Evolutionary conservation across 2,329 filamentous ascomycete genomes (phyloP), one percentile per base, ranked within the genome.

Genomic region (Pseudocercospora fuligena): DNA sequence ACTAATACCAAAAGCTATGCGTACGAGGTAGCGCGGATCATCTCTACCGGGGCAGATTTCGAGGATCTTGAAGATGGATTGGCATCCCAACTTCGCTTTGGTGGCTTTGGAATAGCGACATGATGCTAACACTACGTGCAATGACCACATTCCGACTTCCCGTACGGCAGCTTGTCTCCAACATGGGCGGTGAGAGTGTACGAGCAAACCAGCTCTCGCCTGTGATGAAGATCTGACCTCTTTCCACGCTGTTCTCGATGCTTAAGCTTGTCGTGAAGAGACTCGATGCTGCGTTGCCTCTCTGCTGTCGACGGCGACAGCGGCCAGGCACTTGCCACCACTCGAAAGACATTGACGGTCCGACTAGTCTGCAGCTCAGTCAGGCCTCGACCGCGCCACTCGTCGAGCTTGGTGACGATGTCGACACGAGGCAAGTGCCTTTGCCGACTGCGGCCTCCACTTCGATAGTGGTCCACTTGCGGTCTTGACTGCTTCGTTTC

Each of bases 1-100:
- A 54, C 79, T 80, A 72, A 90, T 89, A 0, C 88, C 88, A 73
- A 89, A 90, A 0, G 87, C 88, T 3, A 90, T 77, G 21, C 85
- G 81, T 0, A 88, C 86, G 29, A 90, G 77, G 69, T 88, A 85
- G 12, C 87, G 77, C 1, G 88, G 81, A 72, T 90, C 88, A 56
- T 90, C 85, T 1, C 85, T 80, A 0, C 83, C 81, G 0, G 76
- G 70, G 12, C 84, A 82, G 0, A 75, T 78, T 0, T 74, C 67
- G 1, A 89, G 75, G 0, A 89, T 76, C 1, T 72, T 74, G 6
- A 75, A 64, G 57, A 89, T 83, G 0, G 78, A 0, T 65, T 65
- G 0, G 70, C 63, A 63, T 87, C 77, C 3, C 85, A 78, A 0
- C 73, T 68, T 16, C 80, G 78, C 0, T 76, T 76, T 9, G 80